Conservation (phyloP, 257 asterid species). For the Ilex asprella region DNA sequence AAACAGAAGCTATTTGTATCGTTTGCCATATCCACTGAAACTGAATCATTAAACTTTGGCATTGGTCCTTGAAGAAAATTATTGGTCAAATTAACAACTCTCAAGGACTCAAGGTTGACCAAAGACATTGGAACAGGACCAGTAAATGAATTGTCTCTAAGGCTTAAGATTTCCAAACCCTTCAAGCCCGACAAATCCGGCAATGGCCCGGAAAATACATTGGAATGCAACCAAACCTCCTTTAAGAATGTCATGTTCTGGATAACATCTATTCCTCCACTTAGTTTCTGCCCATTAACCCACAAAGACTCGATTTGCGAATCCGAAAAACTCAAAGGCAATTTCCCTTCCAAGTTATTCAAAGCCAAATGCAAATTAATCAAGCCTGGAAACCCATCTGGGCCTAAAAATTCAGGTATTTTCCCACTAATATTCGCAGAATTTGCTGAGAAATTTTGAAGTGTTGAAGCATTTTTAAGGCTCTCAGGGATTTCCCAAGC, state of each 20-base stretch:
- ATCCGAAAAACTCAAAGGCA: constrained; percentile 55
- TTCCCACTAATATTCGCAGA: constrained; percentile 62
- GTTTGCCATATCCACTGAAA: constrained; percentile 45
- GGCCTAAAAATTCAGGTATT: constrained; percentile 54
- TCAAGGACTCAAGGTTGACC: constrained; percentile 59
- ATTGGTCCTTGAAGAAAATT: constrained; percentile 84
- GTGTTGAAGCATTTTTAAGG: constrained; percentile 55
- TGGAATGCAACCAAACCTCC: constrained; percentile 86
- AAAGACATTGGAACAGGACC: constrained; percentile 63
- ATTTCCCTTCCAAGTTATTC: constrained; percentile 62
- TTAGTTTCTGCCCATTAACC: constrained; percentile 80
- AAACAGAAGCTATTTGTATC: constrained; percentile 73
- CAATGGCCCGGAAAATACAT: constrained; percentile 61
- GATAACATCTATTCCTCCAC: constrained; percentile 57
- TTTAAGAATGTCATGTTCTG: constrained; percentile 74
- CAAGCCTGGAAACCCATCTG: constrained; percentile 73
- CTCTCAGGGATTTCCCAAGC: constrained; percentile 66
- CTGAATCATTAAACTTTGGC: constrained; percentile 56
- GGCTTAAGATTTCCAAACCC: constrained; percentile 51
- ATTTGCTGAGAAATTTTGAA: constrained; percentile 73
- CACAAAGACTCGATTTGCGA: constrained; percentile 70
- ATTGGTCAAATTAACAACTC: constrained; percentile 71
- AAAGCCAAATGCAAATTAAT: constrained; percentile 73
- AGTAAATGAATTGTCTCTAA: constrained; percentile 72
- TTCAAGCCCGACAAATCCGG: constrained; percentile 63